A percentile compares a stretch with the other conserved stretches of the same genome.
phyloP scores from a whole-genome alignment of 805 yeast genomes.

The Wickerhamiella musiphila region DNA sequence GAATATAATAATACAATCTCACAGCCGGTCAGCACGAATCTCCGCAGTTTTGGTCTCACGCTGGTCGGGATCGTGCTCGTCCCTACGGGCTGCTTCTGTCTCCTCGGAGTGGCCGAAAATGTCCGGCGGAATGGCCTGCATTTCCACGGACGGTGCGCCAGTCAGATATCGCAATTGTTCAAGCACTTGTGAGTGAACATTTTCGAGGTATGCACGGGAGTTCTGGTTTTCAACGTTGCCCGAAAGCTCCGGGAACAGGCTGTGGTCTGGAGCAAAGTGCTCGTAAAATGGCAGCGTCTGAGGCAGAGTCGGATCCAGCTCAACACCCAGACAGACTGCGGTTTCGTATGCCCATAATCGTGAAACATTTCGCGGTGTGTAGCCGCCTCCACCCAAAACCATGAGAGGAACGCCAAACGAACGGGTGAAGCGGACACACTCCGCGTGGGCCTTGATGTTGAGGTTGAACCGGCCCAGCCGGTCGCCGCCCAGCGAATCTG shows the following conservation, averaged over 20 bases:
- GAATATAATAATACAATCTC: not conserved
- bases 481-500: constrained; percentile 92
- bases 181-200: constrained; percentile 52
- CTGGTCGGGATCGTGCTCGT: constrained; percentile 12
- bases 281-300: constrained; percentile 55
- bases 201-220: constrained; percentile 64
- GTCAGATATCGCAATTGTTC: constrained; percentile 69
- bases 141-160: constrained; percentile 89
- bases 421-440: constrained; percentile 78
- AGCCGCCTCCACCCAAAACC: constrained; percentile 97
- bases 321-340: constrained; percentile 65
- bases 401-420: constrained; percentile 75
- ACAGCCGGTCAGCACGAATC: not conserved
- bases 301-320: constrained; percentile 62
- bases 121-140: constrained; percentile 76
- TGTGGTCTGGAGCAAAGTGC: constrained; percentile 81
- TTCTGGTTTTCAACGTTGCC: constrained; percentile 75
- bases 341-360: constrained; percentile 92
- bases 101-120: constrained; percentile 24
- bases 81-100: constrained; percentile 18
- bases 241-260: constrained; percentile 70
- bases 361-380: constrained; percentile 93
- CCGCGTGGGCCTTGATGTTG: constrained; percentile 88
- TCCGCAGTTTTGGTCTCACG: constrained; percentile 5
- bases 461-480: constrained; percentile 89